phyloP scores from a whole-genome alignment of 2,329 filamentous ascomycete genomes.

The Shiraia bambusicola region DNA sequence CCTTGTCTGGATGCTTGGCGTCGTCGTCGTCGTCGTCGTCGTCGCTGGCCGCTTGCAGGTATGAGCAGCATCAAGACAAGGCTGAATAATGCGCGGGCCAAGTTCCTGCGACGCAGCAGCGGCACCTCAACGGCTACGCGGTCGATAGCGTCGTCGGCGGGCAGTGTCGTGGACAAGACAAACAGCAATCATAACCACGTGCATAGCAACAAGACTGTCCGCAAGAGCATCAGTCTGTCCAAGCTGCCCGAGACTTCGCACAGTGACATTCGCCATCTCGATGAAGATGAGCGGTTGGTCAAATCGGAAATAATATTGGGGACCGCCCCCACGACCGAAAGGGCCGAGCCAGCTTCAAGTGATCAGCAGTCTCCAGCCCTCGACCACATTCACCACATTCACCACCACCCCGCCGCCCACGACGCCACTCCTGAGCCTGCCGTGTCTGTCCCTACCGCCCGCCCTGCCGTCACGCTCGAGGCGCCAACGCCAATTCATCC shows the following conservation, averaged over 20 bases:
- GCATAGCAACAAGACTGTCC: slow-evolving; percentile 17
- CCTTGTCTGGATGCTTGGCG: slow-evolving; percentile 19
- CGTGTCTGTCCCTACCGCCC: slow-evolving; percentile 15
- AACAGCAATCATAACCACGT: slow-evolving; percentile 3
- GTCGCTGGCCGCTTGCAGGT: slow-evolving; percentile 23
- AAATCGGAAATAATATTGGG: slow-evolving; percentile 31
- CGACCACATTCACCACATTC: slow-evolving; percentile 2
- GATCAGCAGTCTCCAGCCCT: background rate
- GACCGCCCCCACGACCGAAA: slow-evolving; percentile 10
- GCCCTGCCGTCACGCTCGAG: slow-evolving; percentile 35
- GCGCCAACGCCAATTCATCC: slow-evolving; percentile 37
- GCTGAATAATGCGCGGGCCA: slow-evolving; percentile 32
- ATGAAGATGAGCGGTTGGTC: slow-evolving; percentile 21
- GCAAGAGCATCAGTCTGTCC: slow-evolving; percentile 34
- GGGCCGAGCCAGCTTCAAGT: slow-evolving; percentile 19
- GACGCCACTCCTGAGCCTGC: slow-evolving; percentile 14
- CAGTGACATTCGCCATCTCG: slow-evolving; percentile 6
- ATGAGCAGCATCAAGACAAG: slow-evolving; percentile 42
- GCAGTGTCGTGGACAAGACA: slow-evolving; percentile 24
- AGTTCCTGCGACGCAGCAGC: slow-evolving; percentile 34
- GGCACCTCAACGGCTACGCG: slow-evolving; percentile 26
- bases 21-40: slow-evolving; percentile 16
- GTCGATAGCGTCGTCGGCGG: slow-evolving; percentile 27
- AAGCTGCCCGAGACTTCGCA: slow-evolving; percentile 31
- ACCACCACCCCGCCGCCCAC: slow-evolving; percentile 11